Base-by-base conservation (phyloP, 768 basidiomycete genomes). In the Chalciporus chontae region DNA sequence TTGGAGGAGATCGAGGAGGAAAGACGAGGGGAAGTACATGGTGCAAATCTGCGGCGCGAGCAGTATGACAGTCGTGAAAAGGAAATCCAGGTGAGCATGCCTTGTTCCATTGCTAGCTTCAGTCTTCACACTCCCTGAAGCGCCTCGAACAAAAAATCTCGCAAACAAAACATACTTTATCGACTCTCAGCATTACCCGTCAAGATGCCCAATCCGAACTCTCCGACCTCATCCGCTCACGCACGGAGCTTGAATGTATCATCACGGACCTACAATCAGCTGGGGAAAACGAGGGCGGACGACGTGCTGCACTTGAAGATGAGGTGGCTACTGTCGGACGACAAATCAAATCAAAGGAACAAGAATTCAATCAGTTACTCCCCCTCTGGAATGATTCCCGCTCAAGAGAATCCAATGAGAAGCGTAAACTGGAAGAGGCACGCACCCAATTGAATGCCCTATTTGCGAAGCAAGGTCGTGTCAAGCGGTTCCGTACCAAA, bases 391-490 rank as follows among this genome's bases (percentile, higher is more conserved):
- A 83, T 61, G 71, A 73, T 15, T 74, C 79, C 17, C 76, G 81
- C 34, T 68, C 63, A 2, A 69, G 62, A 39, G 84, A 79, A 68
- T 69, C 63, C 40, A 62, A 76, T 40, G 81, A 85, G 70, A 79
- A 80, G 61, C 77, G 80, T 42, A 78, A 74, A 23, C 74, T 96
- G 55, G 92, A 94, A 53, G 82, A 85, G 36, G 83, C 84, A 0
- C 81, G 79, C 44, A 84, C 88, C 1, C 78, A 76, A 40, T 71
- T 97, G 3, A 76, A 79, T 1, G 80, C 87, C 0, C 73, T 99
- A 1, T 93, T 87, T 62, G 85, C 88, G 3, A 98, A 98, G 64
- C 93, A 92, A 65, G 94, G 94, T 2, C 86, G 96, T 18, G 75
- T 86, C 34, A 81, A 83, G 44, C 89, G 87, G 59, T 99, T 96